Percentiles rank a stretch among this genome's conserved stretches.
Conservation (phyloP, 345 rosid species). For the Luvunga scandens region DNA sequence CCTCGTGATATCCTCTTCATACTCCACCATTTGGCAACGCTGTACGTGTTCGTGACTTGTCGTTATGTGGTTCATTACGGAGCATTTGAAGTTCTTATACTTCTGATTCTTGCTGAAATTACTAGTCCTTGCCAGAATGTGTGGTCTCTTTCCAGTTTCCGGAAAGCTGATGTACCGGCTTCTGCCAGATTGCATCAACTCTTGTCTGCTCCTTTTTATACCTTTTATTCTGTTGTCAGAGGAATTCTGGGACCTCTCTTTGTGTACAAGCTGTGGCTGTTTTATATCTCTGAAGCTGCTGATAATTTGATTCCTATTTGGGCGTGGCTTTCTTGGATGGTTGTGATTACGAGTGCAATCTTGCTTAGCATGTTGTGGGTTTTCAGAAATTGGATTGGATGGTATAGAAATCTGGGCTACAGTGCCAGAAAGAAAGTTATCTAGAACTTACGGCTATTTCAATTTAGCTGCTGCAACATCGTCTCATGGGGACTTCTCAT, state of each 20-base stretch:
- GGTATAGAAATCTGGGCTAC: constrained; percentile 41
- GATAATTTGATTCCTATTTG: constrained; percentile 53
- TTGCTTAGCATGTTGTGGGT: constrained; percentile 67
- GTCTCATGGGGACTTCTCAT: neutral
- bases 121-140: constrained; percentile 80
- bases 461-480: neutral
- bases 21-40: constrained; percentile 78
- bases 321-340: constrained; percentile 89
- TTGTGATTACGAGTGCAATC: constrained; percentile 55
- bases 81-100: constrained; percentile 53
- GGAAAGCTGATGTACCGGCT: constrained; percentile 37
- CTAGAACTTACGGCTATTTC: neutral
- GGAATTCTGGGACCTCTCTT: constrained; percentile 62
- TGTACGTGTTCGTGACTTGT: constrained; percentile 69
- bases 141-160: constrained; percentile 53
- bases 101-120: constrained; percentile 69
- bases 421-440: constrained; percentile 25
- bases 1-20: constrained; percentile 71
- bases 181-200: constrained; percentile 44
- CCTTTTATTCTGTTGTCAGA: constrained; percentile 57
- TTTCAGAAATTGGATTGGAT: constrained; percentile 49
- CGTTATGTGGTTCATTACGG: constrained; percentile 55
- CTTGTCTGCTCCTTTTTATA: constrained; percentile 53
- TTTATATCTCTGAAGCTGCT: constrained; percentile 42
- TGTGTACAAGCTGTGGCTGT: constrained; percentile 48